Evolutionary conservation across 495 filamentous ascomycete species (phyloP).

Genomic region (Penicillium robsamsonii): DNA sequence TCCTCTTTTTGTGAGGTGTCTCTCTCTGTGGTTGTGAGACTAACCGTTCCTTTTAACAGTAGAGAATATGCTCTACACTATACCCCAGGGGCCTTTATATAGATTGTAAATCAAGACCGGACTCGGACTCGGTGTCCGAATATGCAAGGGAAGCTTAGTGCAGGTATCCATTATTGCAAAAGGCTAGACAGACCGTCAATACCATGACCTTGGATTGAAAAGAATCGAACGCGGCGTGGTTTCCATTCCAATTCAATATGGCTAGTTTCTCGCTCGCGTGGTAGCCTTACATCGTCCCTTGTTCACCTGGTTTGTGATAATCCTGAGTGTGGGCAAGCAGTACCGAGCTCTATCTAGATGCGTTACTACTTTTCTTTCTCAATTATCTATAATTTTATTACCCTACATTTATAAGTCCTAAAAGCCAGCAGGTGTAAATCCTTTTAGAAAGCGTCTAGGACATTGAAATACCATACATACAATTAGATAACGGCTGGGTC

Average conservation of each 20-base stretch:
- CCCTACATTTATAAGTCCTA: background rate
- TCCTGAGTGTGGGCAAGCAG: background rate
- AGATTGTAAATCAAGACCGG: slow-evolving; percentile 2
- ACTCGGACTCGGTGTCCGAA: slow-evolving; percentile 23
- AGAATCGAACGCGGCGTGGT: background rate
- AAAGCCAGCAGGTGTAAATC: background rate
- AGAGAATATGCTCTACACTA: background rate
- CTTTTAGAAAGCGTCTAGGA: background rate
- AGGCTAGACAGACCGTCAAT: background rate
- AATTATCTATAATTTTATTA: background rate
- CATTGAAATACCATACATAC: background rate
- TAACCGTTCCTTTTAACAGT: background rate
- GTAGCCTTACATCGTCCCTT: background rate
- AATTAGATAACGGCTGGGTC: slow-evolving; percentile 9
- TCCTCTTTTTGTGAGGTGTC: background rate
- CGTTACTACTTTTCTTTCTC: background rate
- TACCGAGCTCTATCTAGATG: background rate
- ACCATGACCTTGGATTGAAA: background rate
- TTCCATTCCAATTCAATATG: background rate
- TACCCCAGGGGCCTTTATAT: background rate
- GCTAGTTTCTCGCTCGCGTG: background rate
- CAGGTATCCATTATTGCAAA: background rate
- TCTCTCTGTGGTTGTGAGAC: background rate
- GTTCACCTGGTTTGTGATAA: background rate
- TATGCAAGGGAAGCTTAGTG: background rate